These are phyloP conservation scores for Trametes elegans DNA, from an alignment of 768 basidiomycete genomes.

Conservation along the genomic window DNA sequence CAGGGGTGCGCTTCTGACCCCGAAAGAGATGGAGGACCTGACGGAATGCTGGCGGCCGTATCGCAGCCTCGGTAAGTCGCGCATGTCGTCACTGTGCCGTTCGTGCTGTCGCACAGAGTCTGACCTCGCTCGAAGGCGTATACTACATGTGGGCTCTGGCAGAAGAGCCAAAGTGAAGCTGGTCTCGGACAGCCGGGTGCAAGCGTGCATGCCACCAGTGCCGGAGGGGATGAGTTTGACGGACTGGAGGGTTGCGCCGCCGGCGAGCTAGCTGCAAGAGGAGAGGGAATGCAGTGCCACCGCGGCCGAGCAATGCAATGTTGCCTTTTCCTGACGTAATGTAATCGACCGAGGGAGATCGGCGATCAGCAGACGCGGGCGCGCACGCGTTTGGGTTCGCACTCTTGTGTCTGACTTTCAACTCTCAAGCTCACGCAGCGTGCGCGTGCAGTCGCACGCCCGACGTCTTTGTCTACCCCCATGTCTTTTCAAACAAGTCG, in stretches of 20 bases:
- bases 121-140: slow-evolving; percentile 45
- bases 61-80: slow-evolving; percentile 64
- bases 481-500: background rate
- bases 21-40: slow-evolving; percentile 77
- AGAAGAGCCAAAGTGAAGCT: slow-evolving; percentile 21
- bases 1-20: slow-evolving; percentile 73
- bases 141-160: slow-evolving; percentile 89
- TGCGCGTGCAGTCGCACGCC: background rate
- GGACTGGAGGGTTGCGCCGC: background rate
- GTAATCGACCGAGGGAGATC: slow-evolving; percentile 4
- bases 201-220: too few species aligned
- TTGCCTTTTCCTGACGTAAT: slow-evolving; percentile 18
- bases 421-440: slow-evolving; percentile 12
- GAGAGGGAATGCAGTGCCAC: slow-evolving; percentile 9
- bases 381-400: slow-evolving; percentile 2
- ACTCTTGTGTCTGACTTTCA: slow-evolving; percentile 11
- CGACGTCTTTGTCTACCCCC: slow-evolving; percentile 1
- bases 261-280: background rate
- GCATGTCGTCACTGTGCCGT: background rate
- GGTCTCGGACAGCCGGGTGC: background rate
- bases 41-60: slow-evolving; percentile 81
- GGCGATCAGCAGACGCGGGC: slow-evolving; percentile 11
- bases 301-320: background rate
- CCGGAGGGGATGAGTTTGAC: too few species aligned
- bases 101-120: background rate